phyloP scores from a whole-genome alignment of 768 basidiomycete genomes.

The Lenzites betulinus region DNA sequence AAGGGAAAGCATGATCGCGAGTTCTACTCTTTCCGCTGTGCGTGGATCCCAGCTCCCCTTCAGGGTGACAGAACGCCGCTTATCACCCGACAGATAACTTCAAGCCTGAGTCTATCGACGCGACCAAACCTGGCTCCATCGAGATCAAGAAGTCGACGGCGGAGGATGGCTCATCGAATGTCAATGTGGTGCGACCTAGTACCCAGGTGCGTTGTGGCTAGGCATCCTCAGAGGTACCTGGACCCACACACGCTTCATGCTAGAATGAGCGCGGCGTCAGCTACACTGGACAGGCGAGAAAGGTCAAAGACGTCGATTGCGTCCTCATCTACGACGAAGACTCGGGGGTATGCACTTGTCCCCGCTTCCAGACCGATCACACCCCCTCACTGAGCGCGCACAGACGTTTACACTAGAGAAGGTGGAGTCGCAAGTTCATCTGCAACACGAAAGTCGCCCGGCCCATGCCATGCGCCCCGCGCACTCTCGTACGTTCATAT shows the following conservation, averaged over 20 bases:
- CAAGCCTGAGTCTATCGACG: slow-evolving; percentile 71
- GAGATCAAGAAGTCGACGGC: slow-evolving; percentile 60
- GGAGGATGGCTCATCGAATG: slow-evolving; percentile 37
- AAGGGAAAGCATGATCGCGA: slow-evolving; percentile 59
- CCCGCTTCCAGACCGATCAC: slow-evolving; percentile 6
- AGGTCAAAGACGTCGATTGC: slow-evolving; percentile 72
- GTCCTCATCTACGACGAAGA: slow-evolving; percentile 82
- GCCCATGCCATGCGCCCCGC: slow-evolving; percentile 30
- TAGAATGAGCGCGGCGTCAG: slow-evolving; percentile 43
- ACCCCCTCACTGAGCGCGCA: slow-evolving; percentile 18
- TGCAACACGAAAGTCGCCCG: slow-evolving; percentile 54
- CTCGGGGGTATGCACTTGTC: slow-evolving; percentile 50
- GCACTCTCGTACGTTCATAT: slow-evolving; percentile 32
- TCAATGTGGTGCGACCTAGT: slow-evolving; percentile 67
- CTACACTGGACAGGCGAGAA: slow-evolving; percentile 58
- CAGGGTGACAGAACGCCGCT: background rate
- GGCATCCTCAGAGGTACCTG: background rate
- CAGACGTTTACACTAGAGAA: slow-evolving; percentile 77
- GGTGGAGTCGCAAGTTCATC: slow-evolving; percentile 62
- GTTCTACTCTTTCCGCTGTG: slow-evolving; percentile 80
- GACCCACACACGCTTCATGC: background rate
- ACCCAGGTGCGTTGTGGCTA: slow-evolving; percentile 48
- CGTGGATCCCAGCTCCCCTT: slow-evolving; percentile 26
- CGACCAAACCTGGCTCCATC: slow-evolving; percentile 63
- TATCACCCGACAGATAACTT: slow-evolving; percentile 59